Evolutionary conservation across 305 asterid genomes (phyloP).

Genomic region (Petunia hybrid): DNA sequence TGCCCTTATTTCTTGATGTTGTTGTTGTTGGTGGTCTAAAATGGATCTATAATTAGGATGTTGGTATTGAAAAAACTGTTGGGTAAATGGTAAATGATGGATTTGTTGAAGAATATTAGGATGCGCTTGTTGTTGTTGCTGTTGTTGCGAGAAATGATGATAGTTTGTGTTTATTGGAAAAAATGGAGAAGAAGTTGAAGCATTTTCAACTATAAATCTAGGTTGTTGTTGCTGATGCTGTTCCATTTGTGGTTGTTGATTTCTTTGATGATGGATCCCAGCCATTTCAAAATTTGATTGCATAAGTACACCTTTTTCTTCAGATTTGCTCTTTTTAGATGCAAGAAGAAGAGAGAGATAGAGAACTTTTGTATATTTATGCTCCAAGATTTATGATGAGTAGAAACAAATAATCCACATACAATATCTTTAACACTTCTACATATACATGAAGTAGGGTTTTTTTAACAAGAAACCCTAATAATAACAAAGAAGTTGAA

Average conservation of each 20-base stretch:
- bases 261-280: constrained; percentile 48
- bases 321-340: not conserved
- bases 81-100: constrained; percentile 44
- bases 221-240: constrained; percentile 42
- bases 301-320: constrained; percentile 40
- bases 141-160: constrained; percentile 30
- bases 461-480: constrained; percentile 38
- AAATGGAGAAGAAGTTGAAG: not conserved
- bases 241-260: not conserved
- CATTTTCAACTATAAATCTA: constrained; percentile 27
- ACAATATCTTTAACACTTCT: not conserved
- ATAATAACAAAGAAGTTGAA: constrained; percentile 12
- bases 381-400: not conserved
- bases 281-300: constrained; percentile 61
- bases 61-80: constrained; percentile 44
- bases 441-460: not conserved
- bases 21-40: constrained; percentile 40
- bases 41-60: constrained; percentile 39
- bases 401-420: constrained; percentile 9
- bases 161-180: constrained; percentile 29
- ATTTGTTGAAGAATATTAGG: constrained; percentile 57
- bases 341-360: constrained; percentile 1
- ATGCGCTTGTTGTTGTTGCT: too few species aligned
- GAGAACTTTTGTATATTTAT: not conserved
- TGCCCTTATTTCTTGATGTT: constrained; percentile 17